A percentile compares a stretch with the other conserved stretches of the same genome.
phyloP scores from a whole-genome alignment of 345 rosid genomes.

The Euphorbia tirucalli region DNA sequence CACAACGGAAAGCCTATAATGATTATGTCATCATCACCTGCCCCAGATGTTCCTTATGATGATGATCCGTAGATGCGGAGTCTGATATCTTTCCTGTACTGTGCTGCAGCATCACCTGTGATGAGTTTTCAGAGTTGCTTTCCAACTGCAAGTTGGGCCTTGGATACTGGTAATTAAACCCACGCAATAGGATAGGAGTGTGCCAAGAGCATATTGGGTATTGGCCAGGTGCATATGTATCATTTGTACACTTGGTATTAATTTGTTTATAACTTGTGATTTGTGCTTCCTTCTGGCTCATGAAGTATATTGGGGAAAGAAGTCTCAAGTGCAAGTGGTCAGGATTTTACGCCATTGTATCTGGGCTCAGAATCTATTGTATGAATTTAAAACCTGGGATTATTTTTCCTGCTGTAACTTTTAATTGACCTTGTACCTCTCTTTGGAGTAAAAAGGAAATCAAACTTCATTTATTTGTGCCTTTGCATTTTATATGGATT shows the following conservation, averaged over 20 bases:
- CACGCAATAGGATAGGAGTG: too few species aligned
- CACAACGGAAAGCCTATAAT: slow-evolving; percentile 58
- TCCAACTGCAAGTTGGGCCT: not conserved
- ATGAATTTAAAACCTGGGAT: not conserved
- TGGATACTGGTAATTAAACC: not conserved
- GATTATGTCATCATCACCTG: slow-evolving; percentile 40
- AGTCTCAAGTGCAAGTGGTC: not conserved
- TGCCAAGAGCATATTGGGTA: too few species aligned
- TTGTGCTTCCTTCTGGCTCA: not conserved
- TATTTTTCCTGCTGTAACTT: not conserved
- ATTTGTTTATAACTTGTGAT: not conserved
- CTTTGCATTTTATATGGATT: not conserved
- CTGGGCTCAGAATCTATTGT: not conserved
- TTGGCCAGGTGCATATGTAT: too few species aligned
- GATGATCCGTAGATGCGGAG: slow-evolving; percentile 60
- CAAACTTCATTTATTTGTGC: not conserved
- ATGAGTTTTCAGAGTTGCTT: not conserved
- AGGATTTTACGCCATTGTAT: not conserved
- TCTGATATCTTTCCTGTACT: not conserved
- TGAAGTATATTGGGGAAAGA: not conserved
- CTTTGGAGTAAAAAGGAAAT: too few species aligned
- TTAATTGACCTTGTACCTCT: not conserved
- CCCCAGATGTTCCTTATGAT: slow-evolving; percentile 54
- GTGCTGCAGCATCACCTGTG: not conserved
- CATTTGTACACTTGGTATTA: too few species aligned